These are phyloP conservation scores for Cucumis sativus DNA, from an alignment of 306 rosid species.

Conservation along the genomic window DNA sequence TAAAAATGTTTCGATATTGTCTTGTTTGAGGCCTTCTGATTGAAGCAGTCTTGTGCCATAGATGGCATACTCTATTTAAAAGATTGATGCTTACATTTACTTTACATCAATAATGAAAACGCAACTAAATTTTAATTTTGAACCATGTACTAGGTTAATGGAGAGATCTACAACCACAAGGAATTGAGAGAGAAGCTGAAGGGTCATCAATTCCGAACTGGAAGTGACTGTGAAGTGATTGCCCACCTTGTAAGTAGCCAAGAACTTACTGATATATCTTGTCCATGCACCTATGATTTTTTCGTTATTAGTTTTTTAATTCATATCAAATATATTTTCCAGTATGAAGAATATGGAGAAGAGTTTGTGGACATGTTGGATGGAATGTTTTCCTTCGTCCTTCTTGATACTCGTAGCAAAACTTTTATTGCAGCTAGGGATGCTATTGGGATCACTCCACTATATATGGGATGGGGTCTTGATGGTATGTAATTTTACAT, in stretches of 20 bases:
- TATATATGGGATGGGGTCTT: slow-evolving; percentile 95
- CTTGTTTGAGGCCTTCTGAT: background rate
- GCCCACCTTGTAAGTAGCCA: slow-evolving; percentile 83
- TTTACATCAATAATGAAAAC: background rate
- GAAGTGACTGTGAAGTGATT: slow-evolving; percentile 96
- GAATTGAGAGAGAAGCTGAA: slow-evolving; percentile 43
- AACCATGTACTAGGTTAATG: slow-evolving; percentile 62
- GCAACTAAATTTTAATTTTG: slow-evolving; percentile 11
- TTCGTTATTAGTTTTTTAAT: background rate
- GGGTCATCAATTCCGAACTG: slow-evolving; percentile 77
- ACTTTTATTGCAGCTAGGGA: slow-evolving; percentile 89
- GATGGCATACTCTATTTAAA: background rate
- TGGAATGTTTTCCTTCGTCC: slow-evolving; percentile 90
- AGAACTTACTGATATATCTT: background rate
- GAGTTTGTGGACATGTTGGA: slow-evolving; percentile 87
- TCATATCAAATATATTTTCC: slow-evolving; percentile 16
- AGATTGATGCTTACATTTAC: background rate
- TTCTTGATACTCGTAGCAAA: slow-evolving; percentile 75
- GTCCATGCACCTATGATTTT: background rate
- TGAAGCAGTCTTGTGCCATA: background rate
- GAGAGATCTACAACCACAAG: slow-evolving; percentile 95
- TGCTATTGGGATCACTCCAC: slow-evolving; percentile 84
- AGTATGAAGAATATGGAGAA: slow-evolving; percentile 96
- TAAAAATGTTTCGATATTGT: background rate
- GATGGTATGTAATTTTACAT: slow-evolving; percentile 55